Base-by-base conservation (phyloP, 352 stramenopile species). In the Pythium grandisporangium region DNA sequence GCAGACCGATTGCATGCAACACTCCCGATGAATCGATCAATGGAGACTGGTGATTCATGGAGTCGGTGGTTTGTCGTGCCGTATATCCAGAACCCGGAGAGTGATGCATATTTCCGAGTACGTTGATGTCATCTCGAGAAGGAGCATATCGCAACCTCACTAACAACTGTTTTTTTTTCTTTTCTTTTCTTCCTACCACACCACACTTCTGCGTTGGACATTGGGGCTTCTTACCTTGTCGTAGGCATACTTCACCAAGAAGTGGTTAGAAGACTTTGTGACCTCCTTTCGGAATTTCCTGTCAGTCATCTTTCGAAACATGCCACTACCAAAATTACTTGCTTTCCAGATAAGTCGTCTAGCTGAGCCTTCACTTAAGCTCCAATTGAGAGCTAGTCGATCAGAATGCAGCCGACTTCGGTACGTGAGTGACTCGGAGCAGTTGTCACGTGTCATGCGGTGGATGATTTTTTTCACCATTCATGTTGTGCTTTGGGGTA, bases 11-110 rank as follows among this genome's bases (percentile, higher is more conserved):
- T 87, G 33, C 75, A 85, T 26, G 70, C 70, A 16, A 69, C 48
- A 1, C 40, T 69, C 16, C 42, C 56, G 23, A 52, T 19, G 19
- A 47, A 53, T 19, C 51, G 41, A 22, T 34, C 43, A 2, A 8
- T 14, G 14, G 33, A 53, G 12, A 45, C 42, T 4, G 27, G 44
- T 2, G 70, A 86, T 30, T 76, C 70, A 29, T 91, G 78, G 78
- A 64, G 63, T 55, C 72, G 72, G 13, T 91, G 78, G 78, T 91
- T 91, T 56, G 83, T 87, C 25, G 51, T 88, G 35, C 78, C 78
- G 7, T 91, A 83, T 55, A 73, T 88, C 17, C 66, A 82, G 16
- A 58, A 70, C n/a, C 72, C 78, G 4, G 78, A 88, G 50, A 67
- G 25, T 4, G 78, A 91, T 36, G 30, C 72, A 10, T 87, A 84